phyloP scores from a whole-genome alignment of 2,329 filamentous ascomycete genomes.

The Tolypocladium ophioglossoides region DNA sequence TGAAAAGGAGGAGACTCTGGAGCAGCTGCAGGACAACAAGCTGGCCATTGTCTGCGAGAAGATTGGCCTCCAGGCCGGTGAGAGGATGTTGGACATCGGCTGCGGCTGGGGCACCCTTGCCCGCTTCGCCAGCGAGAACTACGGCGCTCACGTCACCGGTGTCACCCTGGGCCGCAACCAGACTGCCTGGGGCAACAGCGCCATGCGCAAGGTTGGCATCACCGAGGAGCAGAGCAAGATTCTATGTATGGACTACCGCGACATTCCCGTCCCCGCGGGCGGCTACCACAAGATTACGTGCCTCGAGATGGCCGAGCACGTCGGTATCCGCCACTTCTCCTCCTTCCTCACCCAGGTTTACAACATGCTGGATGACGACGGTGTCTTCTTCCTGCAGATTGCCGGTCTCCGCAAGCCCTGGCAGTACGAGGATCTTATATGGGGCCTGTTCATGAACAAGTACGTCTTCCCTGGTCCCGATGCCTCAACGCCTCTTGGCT shows the following conservation, averaged over 20 bases:
- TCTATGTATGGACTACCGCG: slow-evolving; percentile 94
- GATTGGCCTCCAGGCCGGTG: slow-evolving; percentile 71
- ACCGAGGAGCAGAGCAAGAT: slow-evolving; percentile 83
- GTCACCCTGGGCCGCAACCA: slow-evolving; percentile 93
- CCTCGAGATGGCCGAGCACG: slow-evolving; percentile 98
- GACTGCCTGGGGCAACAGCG: slow-evolving; percentile 91
- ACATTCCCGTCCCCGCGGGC: slow-evolving; percentile 64
- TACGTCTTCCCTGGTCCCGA: slow-evolving; percentile 97
- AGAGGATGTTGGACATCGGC: slow-evolving; percentile 84
- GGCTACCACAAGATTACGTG: slow-evolving; percentile 90
- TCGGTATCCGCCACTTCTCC: slow-evolving; percentile 81
- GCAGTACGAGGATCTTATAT: slow-evolving; percentile 97
- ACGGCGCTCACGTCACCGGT: slow-evolving; percentile 75
- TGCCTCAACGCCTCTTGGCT: slow-evolving; percentile 85
- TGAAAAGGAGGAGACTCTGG: slow-evolving; percentile 77
- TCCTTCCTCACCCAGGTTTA: slow-evolving; percentile 77
- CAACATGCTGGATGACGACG: slow-evolving; percentile 94
- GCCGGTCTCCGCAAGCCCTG: slow-evolving; percentile 87
- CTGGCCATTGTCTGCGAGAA: slow-evolving; percentile 92
- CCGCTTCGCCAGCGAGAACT: slow-evolving; percentile 87
- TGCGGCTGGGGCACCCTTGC: slow-evolving; percentile 97
- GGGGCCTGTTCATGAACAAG: slow-evolving; percentile 99
- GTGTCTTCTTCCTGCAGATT: slow-evolving; percentile 91
- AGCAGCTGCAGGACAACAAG: slow-evolving; percentile 97
- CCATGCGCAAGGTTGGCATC: slow-evolving; percentile 71